Percentiles rank a stretch among this genome's conserved stretches.
phyloP scores from a whole-genome alignment of 2,329 filamentous ascomycete species.

The Curvularia sp. region DNA sequence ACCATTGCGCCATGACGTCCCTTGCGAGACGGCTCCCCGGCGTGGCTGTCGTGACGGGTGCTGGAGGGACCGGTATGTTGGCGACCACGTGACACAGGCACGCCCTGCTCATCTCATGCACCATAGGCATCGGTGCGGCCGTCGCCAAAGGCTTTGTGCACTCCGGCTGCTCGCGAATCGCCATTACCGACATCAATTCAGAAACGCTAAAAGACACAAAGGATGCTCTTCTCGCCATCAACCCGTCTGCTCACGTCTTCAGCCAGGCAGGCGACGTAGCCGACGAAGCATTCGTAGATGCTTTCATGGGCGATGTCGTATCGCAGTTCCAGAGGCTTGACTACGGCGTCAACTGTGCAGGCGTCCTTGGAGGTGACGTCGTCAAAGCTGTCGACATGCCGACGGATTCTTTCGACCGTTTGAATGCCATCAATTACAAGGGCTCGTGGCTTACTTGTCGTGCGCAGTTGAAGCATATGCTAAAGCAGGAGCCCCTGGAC shows the following conservation, averaged over 20 bases:
- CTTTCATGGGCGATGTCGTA: slow-evolving; percentile 48
- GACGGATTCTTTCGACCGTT: slow-evolving; percentile 58
- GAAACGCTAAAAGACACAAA: slow-evolving; percentile 48
- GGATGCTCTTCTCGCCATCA: slow-evolving; percentile 29
- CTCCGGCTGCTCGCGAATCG: slow-evolving; percentile 60
- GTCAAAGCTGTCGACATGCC: slow-evolving; percentile 57
- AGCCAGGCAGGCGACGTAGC: slow-evolving; percentile 58
- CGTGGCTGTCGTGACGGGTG: slow-evolving; percentile 45
- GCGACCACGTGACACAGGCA: neutral
- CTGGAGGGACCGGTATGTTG: slow-evolving; percentile 43
- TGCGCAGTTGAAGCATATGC: slow-evolving; percentile 60
- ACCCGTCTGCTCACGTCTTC: slow-evolving; percentile 40
- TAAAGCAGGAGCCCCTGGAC: slow-evolving; percentile 59
- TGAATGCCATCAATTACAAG: slow-evolving; percentile 64
- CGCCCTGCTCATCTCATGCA: neutral
- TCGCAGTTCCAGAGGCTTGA: slow-evolving; percentile 58
- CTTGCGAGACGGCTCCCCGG: slow-evolving; percentile 32
- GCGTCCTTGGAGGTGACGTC: slow-evolving; percentile 55
- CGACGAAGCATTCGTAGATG: slow-evolving; percentile 55
- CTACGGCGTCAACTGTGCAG: slow-evolving; percentile 64
- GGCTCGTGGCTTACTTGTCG: slow-evolving; percentile 64
- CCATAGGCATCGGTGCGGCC: slow-evolving; percentile 62
- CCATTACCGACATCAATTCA: slow-evolving; percentile 62
- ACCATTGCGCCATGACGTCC: slow-evolving; percentile 18
- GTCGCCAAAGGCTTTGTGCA: slow-evolving; percentile 59